Percentiles rank a stretch among this genome's conserved stretches.
phyloP scores from a whole-genome alignment of 2,329 filamentous ascomycete genomes.

The Fusarium udum region DNA sequence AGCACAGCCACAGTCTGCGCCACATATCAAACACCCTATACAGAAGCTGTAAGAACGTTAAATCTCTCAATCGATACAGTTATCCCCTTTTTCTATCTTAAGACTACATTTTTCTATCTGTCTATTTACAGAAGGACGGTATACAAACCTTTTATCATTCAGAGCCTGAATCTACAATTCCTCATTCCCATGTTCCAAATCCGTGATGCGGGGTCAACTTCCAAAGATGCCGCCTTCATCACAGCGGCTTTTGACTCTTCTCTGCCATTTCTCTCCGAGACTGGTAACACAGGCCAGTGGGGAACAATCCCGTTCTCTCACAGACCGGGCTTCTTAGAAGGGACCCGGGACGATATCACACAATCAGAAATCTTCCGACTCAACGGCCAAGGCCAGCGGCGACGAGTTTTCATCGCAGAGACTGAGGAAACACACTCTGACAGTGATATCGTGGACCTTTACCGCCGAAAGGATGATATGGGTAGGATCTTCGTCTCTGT shows the following conservation, averaged over 20 bases:
- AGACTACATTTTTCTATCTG: no score
- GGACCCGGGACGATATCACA: accelerated
- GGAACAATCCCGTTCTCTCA: neutral
- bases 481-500: accelerated
- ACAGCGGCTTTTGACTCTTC: neutral
- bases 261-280: neutral
- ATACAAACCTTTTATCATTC: neutral
- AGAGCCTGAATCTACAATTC: neutral
- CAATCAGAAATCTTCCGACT: neutral
- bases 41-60: accelerated
- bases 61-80: neutral
- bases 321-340: accelerated
- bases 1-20: neutral
- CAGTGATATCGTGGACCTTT: accelerated
- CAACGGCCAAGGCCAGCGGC: neutral
- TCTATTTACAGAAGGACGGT: no score
- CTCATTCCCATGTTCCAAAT: neutral
- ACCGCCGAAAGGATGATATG: accelerated
- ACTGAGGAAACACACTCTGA: neutral
- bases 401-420: neutral
- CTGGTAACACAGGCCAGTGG: neutral
- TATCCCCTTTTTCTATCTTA: neutral
- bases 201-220: neutral
- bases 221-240: accelerated
- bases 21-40: neutral